Conservation (phyloP, 345 rosid genomes). For the Lagerstroemia speciosa region DNA sequence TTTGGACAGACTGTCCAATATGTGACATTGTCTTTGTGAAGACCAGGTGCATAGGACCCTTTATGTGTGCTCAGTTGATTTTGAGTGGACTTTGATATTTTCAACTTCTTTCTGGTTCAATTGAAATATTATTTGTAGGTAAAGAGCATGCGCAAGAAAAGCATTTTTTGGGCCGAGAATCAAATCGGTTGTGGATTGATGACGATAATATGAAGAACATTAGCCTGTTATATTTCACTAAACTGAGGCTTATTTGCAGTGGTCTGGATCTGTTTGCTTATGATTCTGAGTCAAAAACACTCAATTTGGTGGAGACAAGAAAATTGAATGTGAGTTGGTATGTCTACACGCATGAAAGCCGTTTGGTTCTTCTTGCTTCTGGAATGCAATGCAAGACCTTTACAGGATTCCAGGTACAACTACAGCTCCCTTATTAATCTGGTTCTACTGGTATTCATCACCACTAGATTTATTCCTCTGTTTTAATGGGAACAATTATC, state of each 20-base stretch:
- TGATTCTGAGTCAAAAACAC: slow-evolving; percentile 49
- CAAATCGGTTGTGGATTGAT: neutral
- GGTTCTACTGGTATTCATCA: neutral
- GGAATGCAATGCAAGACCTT: slow-evolving; percentile 92
- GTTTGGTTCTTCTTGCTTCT: slow-evolving; percentile 94
- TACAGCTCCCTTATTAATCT: neutral
- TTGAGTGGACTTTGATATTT: neutral
- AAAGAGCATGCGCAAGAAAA: neutral
- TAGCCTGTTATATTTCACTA: neutral
- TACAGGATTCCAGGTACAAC: slow-evolving; percentile 78
- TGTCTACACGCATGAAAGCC: slow-evolving; percentile 88
- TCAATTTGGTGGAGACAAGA: slow-evolving; percentile 72
- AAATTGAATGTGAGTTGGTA: slow-evolving; percentile 72
- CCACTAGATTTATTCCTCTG: neutral
- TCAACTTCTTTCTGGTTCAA: neutral
- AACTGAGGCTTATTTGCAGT: slow-evolving; percentile 35
- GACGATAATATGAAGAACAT: neutral
- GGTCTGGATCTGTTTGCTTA: slow-evolving; percentile 81
- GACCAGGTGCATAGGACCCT: slow-evolving; percentile 54
- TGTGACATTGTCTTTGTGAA: slow-evolving; percentile 81
- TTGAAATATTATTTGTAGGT: neutral
- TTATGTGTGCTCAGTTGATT: neutral
- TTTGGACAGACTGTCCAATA: slow-evolving; percentile 89
- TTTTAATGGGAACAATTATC: neutral
- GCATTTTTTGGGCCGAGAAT: neutral